A percentile compares a stretch with the other conserved stretches of the same genome.
Evolutionary conservation across 106 monocot genomes (phyloP).

Genomic region (Cymbidium sinense): DNA sequence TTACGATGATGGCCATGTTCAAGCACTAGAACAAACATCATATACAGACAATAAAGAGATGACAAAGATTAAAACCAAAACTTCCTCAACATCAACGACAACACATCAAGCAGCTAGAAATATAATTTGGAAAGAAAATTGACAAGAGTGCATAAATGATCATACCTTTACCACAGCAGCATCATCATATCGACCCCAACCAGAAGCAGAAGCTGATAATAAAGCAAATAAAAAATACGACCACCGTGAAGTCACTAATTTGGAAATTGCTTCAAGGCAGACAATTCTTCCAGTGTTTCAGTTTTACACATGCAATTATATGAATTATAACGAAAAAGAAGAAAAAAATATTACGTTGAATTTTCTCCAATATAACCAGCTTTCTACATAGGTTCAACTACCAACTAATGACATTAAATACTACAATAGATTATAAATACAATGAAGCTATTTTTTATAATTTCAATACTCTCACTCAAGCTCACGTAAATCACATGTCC

Average conservation of each 20-base stretch:
- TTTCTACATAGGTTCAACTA: too few relatives aligned
- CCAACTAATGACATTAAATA: too few relatives aligned
- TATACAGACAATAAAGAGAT: neutral
- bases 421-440: too few relatives aligned
- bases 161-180: slow-evolving; percentile 95
- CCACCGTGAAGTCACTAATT: neutral
- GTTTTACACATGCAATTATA: too few relatives aligned
- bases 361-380: too few relatives aligned
- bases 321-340: too few relatives aligned
- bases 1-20: neutral
- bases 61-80: neutral
- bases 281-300: neutral
- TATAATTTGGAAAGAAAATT: neutral
- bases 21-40: neutral
- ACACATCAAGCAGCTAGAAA: neutral
- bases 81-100: neutral
- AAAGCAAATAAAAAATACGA: slow-evolving; percentile 3
- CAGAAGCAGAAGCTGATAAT: slow-evolving; percentile 80
- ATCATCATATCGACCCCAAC: slow-evolving; percentile 97
- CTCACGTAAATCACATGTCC: too few relatives aligned
- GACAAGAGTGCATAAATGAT: neutral
- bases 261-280: neutral
- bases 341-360: too few relatives aligned
- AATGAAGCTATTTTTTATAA: too few relatives aligned
- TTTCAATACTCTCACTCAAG: too few relatives aligned